Evolutionary conservation across 768 basidiomycete genomes (phyloP).

Genomic region (Dacryopinax spathularia): DNA sequence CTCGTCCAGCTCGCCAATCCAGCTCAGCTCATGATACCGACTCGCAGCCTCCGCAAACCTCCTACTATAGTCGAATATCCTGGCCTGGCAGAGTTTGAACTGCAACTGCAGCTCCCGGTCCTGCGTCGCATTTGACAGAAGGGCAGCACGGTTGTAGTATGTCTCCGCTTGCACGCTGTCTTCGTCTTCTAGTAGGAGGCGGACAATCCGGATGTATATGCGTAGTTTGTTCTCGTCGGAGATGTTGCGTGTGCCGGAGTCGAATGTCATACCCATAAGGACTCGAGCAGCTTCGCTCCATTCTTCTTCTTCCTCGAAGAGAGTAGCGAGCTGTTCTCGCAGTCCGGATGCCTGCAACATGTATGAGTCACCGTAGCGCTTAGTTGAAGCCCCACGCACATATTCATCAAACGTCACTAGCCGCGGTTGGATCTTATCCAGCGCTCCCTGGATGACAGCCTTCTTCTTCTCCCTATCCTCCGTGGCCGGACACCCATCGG

Average conservation of each 20-base stretch:
- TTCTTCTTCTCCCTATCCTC: slow-evolving; percentile 44
- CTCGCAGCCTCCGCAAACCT: slow-evolving; percentile 90
- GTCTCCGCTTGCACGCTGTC: slow-evolving; percentile 97
- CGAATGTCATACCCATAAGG: slow-evolving; percentile 82
- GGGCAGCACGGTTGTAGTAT: slow-evolving; percentile 90
- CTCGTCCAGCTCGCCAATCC: slow-evolving; percentile 81
- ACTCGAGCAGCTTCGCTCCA: slow-evolving; percentile 88
- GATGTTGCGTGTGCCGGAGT: slow-evolving; percentile 74
- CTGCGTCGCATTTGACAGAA: slow-evolving; percentile 64
- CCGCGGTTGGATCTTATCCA: slow-evolving; percentile 55
- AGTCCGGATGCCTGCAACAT: slow-evolving; percentile 56
- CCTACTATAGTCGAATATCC: slow-evolving; percentile 81
- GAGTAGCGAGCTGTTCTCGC: slow-evolving; percentile 78
- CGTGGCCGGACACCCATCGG: slow-evolving; percentile 36
- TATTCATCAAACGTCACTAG: slow-evolving; percentile 92
- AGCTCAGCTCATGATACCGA: slow-evolving; percentile 88
- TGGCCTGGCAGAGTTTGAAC: slow-evolving; percentile 87
- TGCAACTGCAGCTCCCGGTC: slow-evolving; percentile 68
- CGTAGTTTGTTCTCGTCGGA: slow-evolving; percentile 76
- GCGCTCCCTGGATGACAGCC: slow-evolving; percentile 58
- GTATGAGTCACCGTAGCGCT: neutral
- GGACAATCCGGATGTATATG: slow-evolving; percentile 86
- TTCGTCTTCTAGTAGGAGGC: slow-evolving; percentile 87
- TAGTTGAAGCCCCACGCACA: slow-evolving; percentile 33
- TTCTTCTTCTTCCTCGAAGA: slow-evolving; percentile 79